These are phyloP conservation scores for Fusarium torulosum DNA, from an alignment of 2,329 filamentous ascomycete genomes.

Conservation along the genomic window DNA sequence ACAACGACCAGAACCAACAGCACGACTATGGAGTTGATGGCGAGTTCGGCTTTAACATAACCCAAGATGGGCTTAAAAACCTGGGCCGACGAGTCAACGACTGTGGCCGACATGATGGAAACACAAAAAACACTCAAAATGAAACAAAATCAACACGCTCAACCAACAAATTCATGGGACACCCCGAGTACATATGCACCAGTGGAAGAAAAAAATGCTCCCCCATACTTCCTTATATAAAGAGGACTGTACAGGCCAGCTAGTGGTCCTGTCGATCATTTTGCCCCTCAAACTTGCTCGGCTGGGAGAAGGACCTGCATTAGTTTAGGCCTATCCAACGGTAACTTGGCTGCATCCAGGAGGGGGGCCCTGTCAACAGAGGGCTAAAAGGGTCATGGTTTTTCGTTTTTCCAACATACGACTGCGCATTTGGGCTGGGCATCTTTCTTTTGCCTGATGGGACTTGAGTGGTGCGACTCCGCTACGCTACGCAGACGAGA, in stretches of 20 bases:
- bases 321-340: constrained; percentile 3
- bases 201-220: background rate
- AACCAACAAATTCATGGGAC: background rate
- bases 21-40: constrained; percentile 51
- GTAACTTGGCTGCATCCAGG: background rate
- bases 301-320: constrained; percentile 26
- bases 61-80: constrained; percentile 35
- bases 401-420: constrained; percentile 6
- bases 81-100: constrained; percentile 31
- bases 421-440: background rate
- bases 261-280: constrained; percentile 30
- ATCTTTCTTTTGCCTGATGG: constrained; percentile 5
- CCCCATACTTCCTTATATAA: constrained; percentile 34
- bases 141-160: constrained; percentile 13
- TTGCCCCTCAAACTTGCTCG: constrained; percentile 1
- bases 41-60: constrained; percentile 48
- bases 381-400: background rate
- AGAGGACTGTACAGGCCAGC: background rate
- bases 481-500: background rate
- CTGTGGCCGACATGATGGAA: constrained; percentile 17
- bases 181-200: background rate
- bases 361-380: background rate
- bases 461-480: constrained; percentile 1
- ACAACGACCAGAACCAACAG: constrained; percentile 49
- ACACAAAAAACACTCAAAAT: constrained; percentile 1